phyloP scores from a whole-genome alignment of 2,329 filamentous ascomycete species.

The Rhynchosporium agropyri region DNA sequence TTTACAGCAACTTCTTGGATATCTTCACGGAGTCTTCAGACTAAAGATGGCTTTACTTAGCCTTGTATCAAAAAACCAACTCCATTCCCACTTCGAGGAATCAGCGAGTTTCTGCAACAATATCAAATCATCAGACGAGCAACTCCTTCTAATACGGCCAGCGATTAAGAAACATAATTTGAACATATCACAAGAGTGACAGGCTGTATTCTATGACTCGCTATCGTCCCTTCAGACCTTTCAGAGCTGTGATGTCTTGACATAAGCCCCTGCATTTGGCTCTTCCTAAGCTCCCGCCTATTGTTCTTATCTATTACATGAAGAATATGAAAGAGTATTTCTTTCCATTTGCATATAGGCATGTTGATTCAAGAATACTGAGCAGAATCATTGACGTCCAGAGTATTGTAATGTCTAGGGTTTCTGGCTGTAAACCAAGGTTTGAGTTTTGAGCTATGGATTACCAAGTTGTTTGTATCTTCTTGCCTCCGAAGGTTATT shows the following conservation, averaged over 20 bases:
- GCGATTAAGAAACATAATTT: not conserved
- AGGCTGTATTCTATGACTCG: not conserved
- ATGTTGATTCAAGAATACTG: not conserved
- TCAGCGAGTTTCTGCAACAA: not conserved
- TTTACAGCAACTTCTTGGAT: no score
- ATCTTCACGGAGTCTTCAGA: not conserved
- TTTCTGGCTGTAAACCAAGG: no score
- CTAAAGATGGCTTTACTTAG: not conserved
- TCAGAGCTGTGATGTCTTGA: not conserved
- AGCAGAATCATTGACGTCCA: not conserved
- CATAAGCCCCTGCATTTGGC: not conserved
- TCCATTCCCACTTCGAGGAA: not conserved
- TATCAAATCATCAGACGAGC: not conserved
- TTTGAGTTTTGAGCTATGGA: conserved; percentile 6
- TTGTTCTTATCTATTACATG: not conserved
- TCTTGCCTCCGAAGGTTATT: not conserved
- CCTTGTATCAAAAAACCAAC: not conserved
- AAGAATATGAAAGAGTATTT: not conserved
- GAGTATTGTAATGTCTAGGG: no score
- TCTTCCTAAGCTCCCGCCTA: not conserved
- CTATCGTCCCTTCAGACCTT: not conserved
- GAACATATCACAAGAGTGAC: no score
- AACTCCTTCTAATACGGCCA: not conserved
- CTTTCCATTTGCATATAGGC: no score
- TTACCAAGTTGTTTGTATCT: no score